These are phyloP conservation scores for Gaillardinia entomophila DNA, from an alignment of 805 yeast species.

Conservation along the genomic window DNA sequence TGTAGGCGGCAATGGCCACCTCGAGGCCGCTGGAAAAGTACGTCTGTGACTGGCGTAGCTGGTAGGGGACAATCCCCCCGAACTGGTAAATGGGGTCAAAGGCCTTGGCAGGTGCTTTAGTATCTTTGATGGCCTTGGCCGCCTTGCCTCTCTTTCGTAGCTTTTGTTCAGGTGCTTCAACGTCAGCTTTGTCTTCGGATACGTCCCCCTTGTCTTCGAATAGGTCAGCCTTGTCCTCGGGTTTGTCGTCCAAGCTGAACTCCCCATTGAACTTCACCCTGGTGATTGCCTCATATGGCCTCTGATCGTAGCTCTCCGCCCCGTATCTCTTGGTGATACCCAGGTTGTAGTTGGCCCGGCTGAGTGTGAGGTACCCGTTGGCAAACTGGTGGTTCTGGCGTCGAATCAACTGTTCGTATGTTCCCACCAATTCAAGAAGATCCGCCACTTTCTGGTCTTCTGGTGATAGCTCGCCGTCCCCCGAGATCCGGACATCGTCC, in stretches of 20 bases:
- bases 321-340: slow-evolving; percentile 30
- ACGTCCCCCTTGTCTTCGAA: not conserved
- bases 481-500: too few relatives aligned
- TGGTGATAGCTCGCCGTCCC: not conserved
- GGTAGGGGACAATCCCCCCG: slow-evolving; percentile 42
- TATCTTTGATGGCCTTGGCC: not conserved
- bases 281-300: slow-evolving; percentile 23
- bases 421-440: slow-evolving; percentile 25
- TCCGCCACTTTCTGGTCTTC: slow-evolving; percentile 4
- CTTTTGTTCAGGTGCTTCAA: not conserved
- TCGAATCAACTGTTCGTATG: slow-evolving; percentile 23
- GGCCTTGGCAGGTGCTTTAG: not conserved
- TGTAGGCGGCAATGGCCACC: slow-evolving; percentile 14
- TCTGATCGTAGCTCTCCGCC: slow-evolving; percentile 33
- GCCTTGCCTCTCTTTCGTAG: not conserved
- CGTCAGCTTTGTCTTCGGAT: not conserved
- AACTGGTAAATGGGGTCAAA: slow-evolving; percentile 29
- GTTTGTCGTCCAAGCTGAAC: not conserved
- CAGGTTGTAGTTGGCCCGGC: slow-evolving; percentile 40
- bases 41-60: slow-evolving; percentile 32
- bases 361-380: slow-evolving; percentile 34
- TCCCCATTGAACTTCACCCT: slow-evolving; percentile 7
- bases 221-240: not conserved
- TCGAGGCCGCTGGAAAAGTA: slow-evolving; percentile 28
- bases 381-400: slow-evolving; percentile 16